Evolutionary conservation across 106 monocot genomes (phyloP), one percentile per base, ranked within the genome.

Genomic region (Allium fistulosum): DNA sequence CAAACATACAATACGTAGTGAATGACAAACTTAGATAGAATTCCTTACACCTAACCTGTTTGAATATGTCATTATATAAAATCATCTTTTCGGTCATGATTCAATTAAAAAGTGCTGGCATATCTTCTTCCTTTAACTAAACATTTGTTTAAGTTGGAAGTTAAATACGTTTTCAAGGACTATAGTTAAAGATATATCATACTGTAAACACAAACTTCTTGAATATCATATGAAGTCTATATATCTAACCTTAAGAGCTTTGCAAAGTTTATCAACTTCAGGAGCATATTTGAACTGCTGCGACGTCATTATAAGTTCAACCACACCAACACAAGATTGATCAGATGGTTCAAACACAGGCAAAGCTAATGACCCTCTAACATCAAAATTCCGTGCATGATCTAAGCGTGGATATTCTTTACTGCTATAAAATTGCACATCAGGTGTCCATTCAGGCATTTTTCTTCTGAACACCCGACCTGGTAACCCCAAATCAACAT

Each of bases 241-340:
- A 70, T 11, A 49, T 52, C 81, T 17, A 73, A 94, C 94, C 94
- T 94, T 82, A 59, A 94, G 94, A 68, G 90, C 94, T 72, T 88
- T 94, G 79, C 94, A 94, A 46, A 94, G 81, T 88, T 85, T 94
- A 75, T 90, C 83, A 61, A 94, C 87, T 51, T 94, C 90, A 16
- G 72, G 61, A 58, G 87, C 82, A 80, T 94, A 94, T 67, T 94
- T 94, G 47, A 87, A 79, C 85, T 80, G 87, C 16, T 66, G 74
- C 52, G 94, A 85, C 9, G 85, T 90, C 87, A 90, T 85, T 67
- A 94, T 85, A 16, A 94, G 80, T 77, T 94, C 94, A 48, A 94
- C 74, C 48, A 94, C 94, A 51, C 85, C 94, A 68, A 90, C 75
- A 74, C 94, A 94, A 48, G 77, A 71, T 46, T 74, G 79, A 37